Conservation (phyloP, 495 filamentous ascomycete genomes). For the Monascus purpureus region DNA sequence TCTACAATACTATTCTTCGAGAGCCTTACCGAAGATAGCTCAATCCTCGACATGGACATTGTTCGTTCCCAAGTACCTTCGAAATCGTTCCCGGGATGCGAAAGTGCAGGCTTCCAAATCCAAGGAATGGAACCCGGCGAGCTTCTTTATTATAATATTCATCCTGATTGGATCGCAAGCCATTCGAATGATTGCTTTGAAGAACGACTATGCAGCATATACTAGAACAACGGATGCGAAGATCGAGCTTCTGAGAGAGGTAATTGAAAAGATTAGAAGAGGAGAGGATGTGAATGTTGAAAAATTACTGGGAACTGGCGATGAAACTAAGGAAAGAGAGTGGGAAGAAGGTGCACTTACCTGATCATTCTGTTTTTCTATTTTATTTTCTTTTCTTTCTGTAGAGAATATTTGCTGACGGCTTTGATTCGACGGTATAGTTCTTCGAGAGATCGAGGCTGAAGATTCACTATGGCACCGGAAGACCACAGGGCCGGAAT, state of each 20-base stretch:
- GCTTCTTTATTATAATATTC: slow-evolving; percentile 82
- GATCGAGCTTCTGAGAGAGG: slow-evolving; percentile 63
- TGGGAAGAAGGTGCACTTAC: slow-evolving; percentile 70
- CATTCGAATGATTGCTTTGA: slow-evolving; percentile 76
- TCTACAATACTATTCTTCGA: slow-evolving; percentile 18
- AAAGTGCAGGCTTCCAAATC: slow-evolving; percentile 22
- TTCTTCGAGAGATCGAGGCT: slow-evolving; percentile 66
- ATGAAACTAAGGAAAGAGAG: slow-evolving; percentile 57
- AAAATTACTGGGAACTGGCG: slow-evolving; percentile 64
- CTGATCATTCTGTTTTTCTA: neutral
- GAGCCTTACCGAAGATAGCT: slow-evolving; percentile 40
- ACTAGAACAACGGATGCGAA: slow-evolving; percentile 63
- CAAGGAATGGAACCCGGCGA: slow-evolving; percentile 85
- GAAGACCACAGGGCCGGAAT: slow-evolving; percentile 7
- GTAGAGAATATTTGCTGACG: slow-evolving; percentile 3
- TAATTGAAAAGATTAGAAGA: slow-evolving; percentile 64
- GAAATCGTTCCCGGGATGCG: slow-evolving; percentile 11
- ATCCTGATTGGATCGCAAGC: slow-evolving; percentile 87
- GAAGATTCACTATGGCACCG: slow-evolving; percentile 54
- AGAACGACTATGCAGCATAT: slow-evolving; percentile 58
- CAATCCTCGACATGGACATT: slow-evolving; percentile 58
- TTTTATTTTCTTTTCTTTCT: slow-evolving; percentile 2
- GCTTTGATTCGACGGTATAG: slow-evolving; percentile 22
- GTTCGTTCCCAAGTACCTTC: slow-evolving; percentile 42
- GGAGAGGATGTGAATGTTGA: slow-evolving; percentile 91